These are phyloP conservation scores for Phialemoniopsis sp. DNA, from an alignment of 2,329 filamentous ascomycete genomes.

Conservation along the genomic window DNA sequence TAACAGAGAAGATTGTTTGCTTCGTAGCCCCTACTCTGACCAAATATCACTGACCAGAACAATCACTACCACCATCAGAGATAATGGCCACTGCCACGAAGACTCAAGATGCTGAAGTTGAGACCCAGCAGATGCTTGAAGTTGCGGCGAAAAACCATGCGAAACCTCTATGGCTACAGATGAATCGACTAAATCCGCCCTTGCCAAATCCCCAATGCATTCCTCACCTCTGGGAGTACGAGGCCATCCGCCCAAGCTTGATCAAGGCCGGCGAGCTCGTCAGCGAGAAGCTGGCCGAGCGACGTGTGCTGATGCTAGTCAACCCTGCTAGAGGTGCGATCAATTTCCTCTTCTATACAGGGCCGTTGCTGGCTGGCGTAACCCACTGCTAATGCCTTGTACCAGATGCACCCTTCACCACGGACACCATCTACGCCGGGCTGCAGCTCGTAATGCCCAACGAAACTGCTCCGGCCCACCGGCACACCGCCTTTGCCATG, in stretches of 20 bases:
- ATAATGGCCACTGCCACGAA: too few species aligned
- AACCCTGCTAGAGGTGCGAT: slow-evolving; percentile 21
- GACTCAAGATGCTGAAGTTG: too few species aligned
- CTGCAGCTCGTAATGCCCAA: slow-evolving; percentile 50
- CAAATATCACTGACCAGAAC: too few species aligned
- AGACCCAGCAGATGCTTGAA: too few species aligned
- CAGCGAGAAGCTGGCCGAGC: slow-evolving; percentile 26
- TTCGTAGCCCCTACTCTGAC: too few species aligned
- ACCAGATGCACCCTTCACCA: slow-evolving; percentile 48
- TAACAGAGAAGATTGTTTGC: too few species aligned
- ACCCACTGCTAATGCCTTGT: background rate
- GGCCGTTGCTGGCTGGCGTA: too few species aligned
- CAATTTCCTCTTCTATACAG: too few species aligned
- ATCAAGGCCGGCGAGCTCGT: slow-evolving; percentile 24
- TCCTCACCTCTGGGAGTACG: slow-evolving; percentile 27
- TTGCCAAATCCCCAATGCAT: slow-evolving; percentile 33
- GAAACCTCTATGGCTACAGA: slow-evolving; percentile 42
- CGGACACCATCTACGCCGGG: slow-evolving; percentile 50
- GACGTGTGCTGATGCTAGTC: slow-evolving; percentile 29
- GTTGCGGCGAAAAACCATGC: too few species aligned
- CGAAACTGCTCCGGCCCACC: slow-evolving; percentile 46
- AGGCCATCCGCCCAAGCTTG: slow-evolving; percentile 23
- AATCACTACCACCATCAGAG: too few species aligned
- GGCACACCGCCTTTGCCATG: slow-evolving; percentile 49
- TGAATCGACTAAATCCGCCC: slow-evolving; percentile 36